phyloP scores from a whole-genome alignment of 345 rosid species.

The Lagerstroemia speciosa region DNA sequence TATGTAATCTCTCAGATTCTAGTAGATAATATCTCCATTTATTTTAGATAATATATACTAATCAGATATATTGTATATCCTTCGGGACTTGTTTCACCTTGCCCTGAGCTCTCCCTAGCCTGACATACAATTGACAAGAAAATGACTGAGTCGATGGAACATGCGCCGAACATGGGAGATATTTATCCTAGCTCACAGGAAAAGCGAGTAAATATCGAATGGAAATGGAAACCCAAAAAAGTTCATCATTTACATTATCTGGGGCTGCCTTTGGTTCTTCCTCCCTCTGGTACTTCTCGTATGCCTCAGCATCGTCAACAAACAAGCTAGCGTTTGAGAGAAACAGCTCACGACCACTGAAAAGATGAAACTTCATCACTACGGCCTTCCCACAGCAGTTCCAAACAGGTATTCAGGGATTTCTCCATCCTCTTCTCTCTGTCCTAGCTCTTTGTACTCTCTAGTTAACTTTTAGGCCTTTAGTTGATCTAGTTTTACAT shows the following conservation, averaged over 20 bases:
- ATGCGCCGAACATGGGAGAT: background rate
- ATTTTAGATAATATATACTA: too few species aligned
- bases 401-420: background rate
- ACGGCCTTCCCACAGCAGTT: constrained; percentile 1
- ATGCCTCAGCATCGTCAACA: constrained; percentile 94
- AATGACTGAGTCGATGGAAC: background rate
- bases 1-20: too few species aligned
- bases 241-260: constrained; percentile 31
- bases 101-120: constrained; percentile 19
- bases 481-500: background rate
- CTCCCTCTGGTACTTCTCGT: constrained; percentile 70
- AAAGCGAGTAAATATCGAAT: background rate
- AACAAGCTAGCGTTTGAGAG: constrained; percentile 78
- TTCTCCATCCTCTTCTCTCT: background rate
- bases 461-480: background rate
- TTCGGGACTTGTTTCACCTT: constrained; percentile 26
- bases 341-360: constrained; percentile 96
- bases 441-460: too few species aligned
- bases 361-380: constrained; percentile 15
- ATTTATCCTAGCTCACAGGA: background rate
- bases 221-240: background rate
- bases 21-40: too few species aligned
- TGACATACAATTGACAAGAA: constrained; percentile 9
- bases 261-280: constrained; percentile 45
- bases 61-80: too few species aligned